Conservation (phyloP, 129 eudicot species). For the sunflower (Helianthus annuus) region HanXRQr2.0-SUNRISE NC_035441.2:151836223-151836722, state of each 20-base stretch:
- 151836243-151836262: slow-evolving; percentile 69
- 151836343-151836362: slow-evolving; percentile 58
- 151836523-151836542: too few relatives aligned
- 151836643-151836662: too few relatives aligned
- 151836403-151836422: slow-evolving; percentile 99
- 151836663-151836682: too few relatives aligned
- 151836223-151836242: slow-evolving; percentile 48
- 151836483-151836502: too few relatives aligned
- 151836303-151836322: slow-evolving; percentile 54
- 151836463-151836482: background rate
- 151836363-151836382: slow-evolving; percentile 65
- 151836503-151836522: too few relatives aligned
- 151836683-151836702: too few relatives aligned
- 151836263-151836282: slow-evolving; percentile 38
- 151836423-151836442: slow-evolving; percentile 26
- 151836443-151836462: background rate
- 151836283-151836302: slow-evolving; percentile 43
- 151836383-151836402: slow-evolving; percentile 79
- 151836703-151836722: too few relatives aligned
- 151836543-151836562: too few relatives aligned
- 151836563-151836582: too few relatives aligned
- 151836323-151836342: slow-evolving; percentile 69
- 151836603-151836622: too few relatives aligned
- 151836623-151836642: too few relatives aligned
- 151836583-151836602: too few relatives aligned